phyloP scores from a whole-genome alignment of 1,139 yeast genomes.

The Scheffersomyces segobiensis region DNA sequence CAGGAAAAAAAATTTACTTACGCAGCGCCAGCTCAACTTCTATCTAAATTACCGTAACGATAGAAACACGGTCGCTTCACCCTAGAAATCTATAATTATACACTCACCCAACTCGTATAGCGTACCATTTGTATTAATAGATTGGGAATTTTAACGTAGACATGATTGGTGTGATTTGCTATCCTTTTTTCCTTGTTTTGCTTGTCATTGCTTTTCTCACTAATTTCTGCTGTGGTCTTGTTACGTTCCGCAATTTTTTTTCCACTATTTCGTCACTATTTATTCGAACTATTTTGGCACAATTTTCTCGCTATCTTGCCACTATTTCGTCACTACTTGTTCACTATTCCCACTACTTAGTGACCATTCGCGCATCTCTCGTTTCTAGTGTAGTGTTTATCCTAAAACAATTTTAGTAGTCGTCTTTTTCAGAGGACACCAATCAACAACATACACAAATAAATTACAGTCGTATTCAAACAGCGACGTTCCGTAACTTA shows the following conservation, averaged over 20 bases:
- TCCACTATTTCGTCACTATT: background rate
- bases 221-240: background rate
- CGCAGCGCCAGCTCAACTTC: background rate
- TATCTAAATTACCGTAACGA: background rate
- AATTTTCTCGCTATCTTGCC: background rate
- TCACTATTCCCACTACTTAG: background rate
- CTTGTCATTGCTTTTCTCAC: background rate
- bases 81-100: background rate
- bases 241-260: too few relatives aligned
- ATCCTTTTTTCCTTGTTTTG: background rate
- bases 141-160: too few relatives aligned
- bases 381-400: background rate
- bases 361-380: background rate
- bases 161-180: background rate
- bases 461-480: background rate
- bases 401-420: background rate
- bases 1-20: too few relatives aligned
- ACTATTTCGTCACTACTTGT: background rate
- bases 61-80: background rate
- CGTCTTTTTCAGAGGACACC: background rate
- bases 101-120: background rate
- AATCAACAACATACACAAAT: background rate
- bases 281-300: too few relatives aligned
- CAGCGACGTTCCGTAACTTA: background rate
- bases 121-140: background rate